Evolutionary conservation across 1,139 yeast genomes (phyloP).

Genomic region (Saccharomyces hybrid): DNA sequence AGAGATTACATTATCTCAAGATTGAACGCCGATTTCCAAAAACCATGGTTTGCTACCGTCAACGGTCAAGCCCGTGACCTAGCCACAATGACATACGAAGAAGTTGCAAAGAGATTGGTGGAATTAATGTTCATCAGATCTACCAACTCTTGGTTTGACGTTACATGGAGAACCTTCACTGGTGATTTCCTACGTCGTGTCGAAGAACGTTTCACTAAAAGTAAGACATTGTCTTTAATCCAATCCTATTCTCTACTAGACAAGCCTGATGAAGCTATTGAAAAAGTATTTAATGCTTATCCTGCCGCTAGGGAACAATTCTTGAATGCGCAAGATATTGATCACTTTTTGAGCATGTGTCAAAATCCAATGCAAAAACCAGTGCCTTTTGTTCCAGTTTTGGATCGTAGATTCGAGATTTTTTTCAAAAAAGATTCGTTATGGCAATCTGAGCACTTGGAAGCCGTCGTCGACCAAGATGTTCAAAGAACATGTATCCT

Average conservation of each 20-base stretch:
- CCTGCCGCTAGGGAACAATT: conserved; percentile 73
- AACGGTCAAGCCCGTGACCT: conserved; percentile 76
- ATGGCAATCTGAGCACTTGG: conserved; percentile 98
- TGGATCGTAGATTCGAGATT: conserved; percentile 89
- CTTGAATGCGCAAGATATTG: conserved; percentile 91
- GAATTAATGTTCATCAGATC: conserved; percentile 82
- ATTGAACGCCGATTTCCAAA: conserved; percentile 90
- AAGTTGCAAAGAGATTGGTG: conserved; percentile 79
- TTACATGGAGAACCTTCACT: conserved; percentile 73
- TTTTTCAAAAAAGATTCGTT: conserved; percentile 97
- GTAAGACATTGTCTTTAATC: conserved; percentile 52
- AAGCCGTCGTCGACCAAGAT: conserved; percentile 91
- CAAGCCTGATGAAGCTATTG: conserved; percentile 54
- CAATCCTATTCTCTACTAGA: conserved; percentile 67
- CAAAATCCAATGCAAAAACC: conserved; percentile 88
- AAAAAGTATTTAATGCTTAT: conserved; percentile 55
- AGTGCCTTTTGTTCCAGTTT: conserved; percentile 92
- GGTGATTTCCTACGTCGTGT: conserved; percentile 87
- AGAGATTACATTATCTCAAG: conserved; percentile 76
- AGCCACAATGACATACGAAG: conserved; percentile 92
- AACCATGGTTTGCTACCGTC: conserved; percentile 80
- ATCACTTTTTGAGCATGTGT: conserved; percentile 79
- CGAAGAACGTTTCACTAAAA: conserved; percentile 85
- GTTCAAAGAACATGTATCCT: conserved; percentile 97
- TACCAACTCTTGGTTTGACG: conserved; percentile 82